Evolutionary conservation across 805 yeast genomes (phyloP), one percentile per base, ranked within the genome.

Genomic region (Cyberlindnera maclurae): DNA sequence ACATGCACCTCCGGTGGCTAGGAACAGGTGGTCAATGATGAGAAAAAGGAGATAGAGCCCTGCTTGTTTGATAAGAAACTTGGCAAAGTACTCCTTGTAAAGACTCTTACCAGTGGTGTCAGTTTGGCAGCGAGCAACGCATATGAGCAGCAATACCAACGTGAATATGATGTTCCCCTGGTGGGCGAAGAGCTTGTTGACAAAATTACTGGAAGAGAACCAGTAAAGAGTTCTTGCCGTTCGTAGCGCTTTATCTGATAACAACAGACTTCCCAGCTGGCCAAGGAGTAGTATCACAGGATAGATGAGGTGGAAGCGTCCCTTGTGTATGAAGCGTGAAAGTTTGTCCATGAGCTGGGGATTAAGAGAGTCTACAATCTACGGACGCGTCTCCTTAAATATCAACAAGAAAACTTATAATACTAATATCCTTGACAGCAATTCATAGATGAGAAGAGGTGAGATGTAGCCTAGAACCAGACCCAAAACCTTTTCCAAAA

Each of bases 1-100:
- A 22, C 50, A 46, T 3, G 29, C n/a, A 3, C 50, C 50, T 8
- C 50, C 50, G 2, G 47, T 42, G 12, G 3, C 11, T 6, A 46
- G 3, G 38, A 46, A 46, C 6, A 41, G 9, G 18, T 40, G 43
- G 20, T 46, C 50, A 30, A 46, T 42, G 37, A 38, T 13, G 17
- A 10, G 32, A 33, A 46, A 46, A 18, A 42, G 29, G 4, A 29
- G 7, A 41, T 38, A 35, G 7, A 46, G 26, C 5, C 38, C 33
- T 4, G 29, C 8, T n/a, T 35, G 37, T 20, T 41, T 43, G 16
- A 36, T 3, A 3, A 15, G 7, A 5, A 37, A 44, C 26, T 39
- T 46, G 18, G 31, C 5, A 11, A 17, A n/a, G 22, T 33, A 43
- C 31, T 35, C 29, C 33, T 37, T 34, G 3, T 11, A 12, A 0